Base-by-base conservation (phyloP, 495 filamentous ascomycete species). In the Hypoxylon fuscum region DNA sequence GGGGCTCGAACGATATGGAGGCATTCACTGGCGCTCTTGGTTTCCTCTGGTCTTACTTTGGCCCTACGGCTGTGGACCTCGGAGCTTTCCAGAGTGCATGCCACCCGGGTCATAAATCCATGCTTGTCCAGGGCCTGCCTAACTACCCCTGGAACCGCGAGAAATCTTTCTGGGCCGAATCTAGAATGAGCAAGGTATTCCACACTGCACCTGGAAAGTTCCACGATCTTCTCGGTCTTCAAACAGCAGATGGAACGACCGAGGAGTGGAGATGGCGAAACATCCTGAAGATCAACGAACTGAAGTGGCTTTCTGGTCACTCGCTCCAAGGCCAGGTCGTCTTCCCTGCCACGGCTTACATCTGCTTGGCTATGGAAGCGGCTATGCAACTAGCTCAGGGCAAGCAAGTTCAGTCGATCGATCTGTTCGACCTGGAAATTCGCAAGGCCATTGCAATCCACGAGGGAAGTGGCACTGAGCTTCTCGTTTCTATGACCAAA, bases 331-430 rank as follows among this genome's bases (percentile, higher is more conserved):
- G 67, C 12, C 72, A 77, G 42, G 52, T 56, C 1, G 71, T 90
- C 0, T 85, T 85, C 38, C 86, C 87, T 2, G 84, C 73, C 7
- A 76, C 85, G 0, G 81, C 74, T 0, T 87, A 83, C 54, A 48
- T 81, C 1, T 68, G 70, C 2, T 75, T 77, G 23, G 79, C 77
- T 0, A 25, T 83, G 0, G 86, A 89, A 52, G 77, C 77, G 12
- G 35, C 35, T 38, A 38, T 15, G 35, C 35, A 38, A 15, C 7
- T 38, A 7, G 35, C 35, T 7, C 35, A 38, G n/a, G 35, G 35
- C 35, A 38, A 38, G n/a, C n/a, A 11, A 15, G n/a, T 38, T 14
- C 35, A 38, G n/a, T 38, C 35, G 35, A 38, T 38, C 7, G 35
- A 38, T 38, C n/a, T 38, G 3, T 38, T 38, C n/a, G 35, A 38